phyloP scores from a whole-genome alignment of 148 eudicot genomes.

The Suaeda aralocaspica region DNA sequence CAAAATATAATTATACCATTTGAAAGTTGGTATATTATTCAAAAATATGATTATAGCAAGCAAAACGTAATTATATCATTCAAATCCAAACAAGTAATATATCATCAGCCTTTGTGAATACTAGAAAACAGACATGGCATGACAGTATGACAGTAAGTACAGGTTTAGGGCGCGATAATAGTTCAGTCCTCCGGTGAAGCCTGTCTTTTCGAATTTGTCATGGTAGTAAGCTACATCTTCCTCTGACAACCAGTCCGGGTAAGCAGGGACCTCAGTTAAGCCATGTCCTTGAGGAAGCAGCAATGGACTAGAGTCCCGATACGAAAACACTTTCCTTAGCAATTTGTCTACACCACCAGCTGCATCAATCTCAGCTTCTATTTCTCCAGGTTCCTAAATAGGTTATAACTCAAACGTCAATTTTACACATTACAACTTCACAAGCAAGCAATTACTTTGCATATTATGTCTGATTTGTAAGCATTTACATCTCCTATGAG shows the following conservation, averaged over 20 bases:
- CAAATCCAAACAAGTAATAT: too few relatives aligned
- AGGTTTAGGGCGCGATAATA: slow-evolving; percentile 58
- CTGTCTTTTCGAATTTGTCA: slow-evolving; percentile 34
- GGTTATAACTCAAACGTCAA: neutral
- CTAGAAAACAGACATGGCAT: too few relatives aligned
- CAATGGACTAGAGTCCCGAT: slow-evolving; percentile 37
- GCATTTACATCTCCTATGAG: too few relatives aligned
- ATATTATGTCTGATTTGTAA: too few relatives aligned
- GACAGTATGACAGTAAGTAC: too few relatives aligned
- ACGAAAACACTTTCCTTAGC: slow-evolving; percentile 7
- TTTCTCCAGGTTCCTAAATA: slow-evolving; percentile 48
- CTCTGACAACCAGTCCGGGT: slow-evolving; percentile 53
- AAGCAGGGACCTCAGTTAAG: slow-evolving; percentile 29
- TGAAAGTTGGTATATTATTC: too few relatives aligned
- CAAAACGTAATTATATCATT: too few relatives aligned
- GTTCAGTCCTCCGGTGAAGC: slow-evolving; percentile 63
- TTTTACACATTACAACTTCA: too few relatives aligned
- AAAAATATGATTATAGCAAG: too few relatives aligned
- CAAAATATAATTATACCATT: too few relatives aligned
- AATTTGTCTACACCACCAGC: slow-evolving; percentile 21
- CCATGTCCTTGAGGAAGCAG: slow-evolving; percentile 40
- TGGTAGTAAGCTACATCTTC: slow-evolving; percentile 46
- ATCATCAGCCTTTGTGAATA: too few relatives aligned
- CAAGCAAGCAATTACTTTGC: too few relatives aligned
- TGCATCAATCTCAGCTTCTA: slow-evolving; percentile 38